These are phyloP conservation scores for Zanthoxylum bungeanum DNA, from an alignment of 345 rosid species.

Conservation along the genomic window DNA sequence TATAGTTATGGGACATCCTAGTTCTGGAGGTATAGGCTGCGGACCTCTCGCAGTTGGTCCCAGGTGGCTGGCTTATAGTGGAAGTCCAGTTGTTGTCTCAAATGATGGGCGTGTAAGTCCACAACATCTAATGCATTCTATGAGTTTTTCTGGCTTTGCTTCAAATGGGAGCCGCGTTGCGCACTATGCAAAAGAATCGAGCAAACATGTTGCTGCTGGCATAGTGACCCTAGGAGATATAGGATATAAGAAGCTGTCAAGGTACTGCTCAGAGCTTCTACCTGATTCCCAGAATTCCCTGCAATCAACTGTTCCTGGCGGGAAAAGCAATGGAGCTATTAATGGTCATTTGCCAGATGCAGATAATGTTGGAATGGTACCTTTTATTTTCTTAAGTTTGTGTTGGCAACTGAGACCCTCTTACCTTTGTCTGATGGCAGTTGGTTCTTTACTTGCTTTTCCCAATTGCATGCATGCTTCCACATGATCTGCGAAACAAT, in stretches of 20 bases:
- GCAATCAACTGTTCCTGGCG: slow-evolving; percentile 47
- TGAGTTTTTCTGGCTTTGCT: slow-evolving; percentile 42
- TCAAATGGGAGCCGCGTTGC: slow-evolving; percentile 61
- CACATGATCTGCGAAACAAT: background rate
- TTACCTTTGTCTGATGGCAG: background rate
- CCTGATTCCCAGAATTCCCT: slow-evolving; percentile 56
- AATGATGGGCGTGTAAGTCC: slow-evolving; percentile 56
- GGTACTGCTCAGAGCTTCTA: slow-evolving; percentile 69
- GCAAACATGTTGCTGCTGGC: slow-evolving; percentile 90
- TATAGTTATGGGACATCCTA: slow-evolving; percentile 38
- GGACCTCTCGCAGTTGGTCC: slow-evolving; percentile 97
- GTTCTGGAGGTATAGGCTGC: slow-evolving; percentile 66
- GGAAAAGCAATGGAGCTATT: slow-evolving; percentile 49
- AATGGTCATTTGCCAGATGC: slow-evolving; percentile 58
- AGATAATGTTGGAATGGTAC: slow-evolving; percentile 84
- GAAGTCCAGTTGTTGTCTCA: slow-evolving; percentile 53
- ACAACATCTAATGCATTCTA: slow-evolving; percentile 56
- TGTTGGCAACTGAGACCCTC: background rate
- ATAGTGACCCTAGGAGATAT: slow-evolving; percentile 81
- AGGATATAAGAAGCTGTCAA: slow-evolving; percentile 68
- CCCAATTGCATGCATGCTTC: background rate
- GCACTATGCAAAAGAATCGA: slow-evolving; percentile 81
- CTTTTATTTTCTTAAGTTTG: slow-evolving; percentile 7
- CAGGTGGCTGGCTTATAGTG: slow-evolving; percentile 95
- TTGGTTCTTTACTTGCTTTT: background rate